Evolutionary conservation across 139 green algal genomes (phyloP), one percentile per base, ranked within the genome.

Genomic region (Chlorella vulgaris): DNA sequence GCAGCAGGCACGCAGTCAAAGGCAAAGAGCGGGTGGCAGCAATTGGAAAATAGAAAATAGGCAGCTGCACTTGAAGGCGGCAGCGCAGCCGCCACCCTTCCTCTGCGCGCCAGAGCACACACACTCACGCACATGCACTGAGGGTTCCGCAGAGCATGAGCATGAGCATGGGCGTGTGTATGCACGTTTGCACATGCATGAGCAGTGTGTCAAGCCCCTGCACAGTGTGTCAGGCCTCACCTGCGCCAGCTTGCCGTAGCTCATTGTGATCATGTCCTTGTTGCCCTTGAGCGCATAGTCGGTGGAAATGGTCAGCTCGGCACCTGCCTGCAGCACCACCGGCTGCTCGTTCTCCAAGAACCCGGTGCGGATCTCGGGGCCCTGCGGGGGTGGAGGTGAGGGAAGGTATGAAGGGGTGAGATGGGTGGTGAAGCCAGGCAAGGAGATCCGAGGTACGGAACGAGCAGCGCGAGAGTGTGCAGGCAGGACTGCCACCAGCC

Each of bases 321-420:
- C 81, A 31, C 94, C 94, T 40, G 69, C 74, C 3, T 86, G 84
- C 42, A 97, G 90, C 81, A 93, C 88, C 47, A 98, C 85, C 0
- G 93, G 93, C 87, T 96, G 89, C 85, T 93, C 94, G 65, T 96
- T 88, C 81, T 96, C 91, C n/a, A 99, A 85, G 73, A 96, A 94
- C 5, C 96, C 96, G 28, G 96, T 99, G 50, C 96, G 89, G 82
- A 99, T 99, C 87, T 99, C 96, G 40, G 96, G 96, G 26, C 96
- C 94, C 93, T 96, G 89, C 55, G 83, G 38, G 7, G n/a, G 22
- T 15, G 7, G 22, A 76, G 22, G 15, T 28, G n/a, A 31, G 2
- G 35, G 18, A 28, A 39, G 39, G 42, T 36, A 22, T 29, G 66
- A 2, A 3, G 19, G 36, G 35, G 66, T 19, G 36, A 22, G 66